A percentile compares a stretch with the other conserved stretches of the same genome.
phyloP scores from a whole-genome alignment of 2,329 filamentous ascomycete genomes.

The Calonectria multiphialidica region DNA sequence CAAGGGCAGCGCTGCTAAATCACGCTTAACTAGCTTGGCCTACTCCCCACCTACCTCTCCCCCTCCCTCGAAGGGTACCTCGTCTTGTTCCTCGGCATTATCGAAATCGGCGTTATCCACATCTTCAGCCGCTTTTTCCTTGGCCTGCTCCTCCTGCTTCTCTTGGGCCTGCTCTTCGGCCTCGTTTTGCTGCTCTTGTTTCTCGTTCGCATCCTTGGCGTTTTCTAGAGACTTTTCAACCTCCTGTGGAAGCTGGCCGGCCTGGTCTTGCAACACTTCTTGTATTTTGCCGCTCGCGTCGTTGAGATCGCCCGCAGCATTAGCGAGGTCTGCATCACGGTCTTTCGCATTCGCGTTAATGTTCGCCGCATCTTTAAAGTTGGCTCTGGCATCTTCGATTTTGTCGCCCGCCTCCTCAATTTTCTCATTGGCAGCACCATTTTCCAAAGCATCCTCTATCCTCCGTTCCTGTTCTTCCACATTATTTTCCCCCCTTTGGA shows the following conservation, averaged over 20 bases:
- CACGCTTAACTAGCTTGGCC: not conserved
- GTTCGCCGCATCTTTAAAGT: not conserved
- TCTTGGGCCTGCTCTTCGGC: not conserved
- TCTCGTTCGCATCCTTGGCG: not conserved
- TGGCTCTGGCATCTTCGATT: not conserved
- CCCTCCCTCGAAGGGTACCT: not conserved
- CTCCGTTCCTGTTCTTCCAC: not conserved
- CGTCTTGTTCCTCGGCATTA: not conserved
- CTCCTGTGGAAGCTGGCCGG: not conserved
- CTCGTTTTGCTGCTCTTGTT: not conserved
- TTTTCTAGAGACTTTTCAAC: not conserved
- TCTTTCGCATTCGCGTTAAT: not conserved
- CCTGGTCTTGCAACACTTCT: not conserved
- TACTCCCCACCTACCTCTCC: not conserved
- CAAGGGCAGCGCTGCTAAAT: no score
- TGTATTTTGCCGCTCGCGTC: not conserved
- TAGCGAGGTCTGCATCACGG: not conserved
- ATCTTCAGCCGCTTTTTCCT: not conserved
- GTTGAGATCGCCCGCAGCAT: not conserved
- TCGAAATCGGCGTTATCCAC: not conserved
- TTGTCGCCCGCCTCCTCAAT: not conserved
- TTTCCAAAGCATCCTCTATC: not conserved
- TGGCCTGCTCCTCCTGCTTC: not conserved
- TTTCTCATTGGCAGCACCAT: not conserved
- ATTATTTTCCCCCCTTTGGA: not conserved